phyloP scores from a whole-genome alignment of 2,329 filamentous ascomycete species.

The Epichloe hybrida region DNA sequence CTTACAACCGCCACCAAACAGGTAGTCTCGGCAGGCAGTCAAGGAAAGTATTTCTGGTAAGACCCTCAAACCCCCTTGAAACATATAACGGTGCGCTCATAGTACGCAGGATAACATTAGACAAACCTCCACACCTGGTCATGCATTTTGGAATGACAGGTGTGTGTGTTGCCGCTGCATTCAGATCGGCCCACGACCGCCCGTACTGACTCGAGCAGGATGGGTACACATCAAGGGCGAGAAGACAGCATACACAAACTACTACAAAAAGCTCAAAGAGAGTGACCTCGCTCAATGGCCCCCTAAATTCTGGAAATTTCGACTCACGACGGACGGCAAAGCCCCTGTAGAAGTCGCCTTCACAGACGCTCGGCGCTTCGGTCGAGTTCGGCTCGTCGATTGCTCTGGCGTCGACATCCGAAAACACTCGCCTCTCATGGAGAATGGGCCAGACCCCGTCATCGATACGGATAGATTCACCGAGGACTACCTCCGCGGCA shows the following conservation, averaged over 20 bases:
- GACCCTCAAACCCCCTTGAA: constrained; percentile 10
- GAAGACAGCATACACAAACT: constrained; percentile 64
- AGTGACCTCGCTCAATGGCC: constrained; percentile 60
- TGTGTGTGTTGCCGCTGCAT: constrained; percentile 11
- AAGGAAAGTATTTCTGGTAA: constrained; percentile 96
- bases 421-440: constrained; percentile 62
- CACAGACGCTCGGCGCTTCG: constrained; percentile 68
- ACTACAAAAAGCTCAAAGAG: constrained; percentile 59
- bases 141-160: constrained; percentile 75
- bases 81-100: constrained; percentile 15
- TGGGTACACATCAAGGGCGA: constrained; percentile 83
- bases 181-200: neutral
- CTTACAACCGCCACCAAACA: constrained; percentile 8
- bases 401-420: constrained; percentile 66
- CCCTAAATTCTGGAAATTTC: constrained; percentile 80
- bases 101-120: constrained; percentile 34
- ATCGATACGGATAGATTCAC: constrained; percentile 68
- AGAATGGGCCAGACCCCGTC: constrained; percentile 90
- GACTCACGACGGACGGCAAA: constrained; percentile 48
- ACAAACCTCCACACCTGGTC: constrained; percentile 70
- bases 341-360: constrained; percentile 58
- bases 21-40: constrained; percentile 57
- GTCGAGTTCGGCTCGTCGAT: constrained; percentile 68
- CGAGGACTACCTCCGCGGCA: constrained; percentile 56
- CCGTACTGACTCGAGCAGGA: constrained; percentile 24